Evolutionary conservation across 352 stramenopile species (phyloP), one percentile per base, ranked within the genome.

Genomic region (Peronospora belbahrii): DNA sequence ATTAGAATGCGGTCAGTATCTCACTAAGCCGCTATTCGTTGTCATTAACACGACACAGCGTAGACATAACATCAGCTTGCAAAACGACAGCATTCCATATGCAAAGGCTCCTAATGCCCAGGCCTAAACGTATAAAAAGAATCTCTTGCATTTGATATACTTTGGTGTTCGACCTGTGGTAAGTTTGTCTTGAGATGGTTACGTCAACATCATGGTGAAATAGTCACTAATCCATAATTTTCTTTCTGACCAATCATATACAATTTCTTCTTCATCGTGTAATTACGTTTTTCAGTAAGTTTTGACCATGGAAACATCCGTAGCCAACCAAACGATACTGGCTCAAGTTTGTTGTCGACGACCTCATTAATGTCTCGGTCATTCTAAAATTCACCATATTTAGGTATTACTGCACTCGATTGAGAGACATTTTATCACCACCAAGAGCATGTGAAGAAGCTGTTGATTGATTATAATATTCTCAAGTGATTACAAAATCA

Each of bases 401-500:
- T n/a, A n/a, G n/a, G n/a, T n/a, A n/a, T n/a, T n/a, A n/a, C n/a
- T n/a, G n/a, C n/a, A n/a, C n/a, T n/a, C n/a, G n/a, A n/a, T n/a
- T n/a, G n/a, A n/a, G n/a, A n/a, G n/a, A n/a, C n/a, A n/a, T n/a
- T n/a, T n/a, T n/a, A n/a, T n/a, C n/a, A n/a, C n/a, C n/a, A n/a
- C n/a, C n/a, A n/a, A n/a, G n/a, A n/a, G n/a, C n/a, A n/a, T n/a
- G n/a, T n/a, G n/a, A n/a, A n/a, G n/a, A n/a, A n/a, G n/a, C n/a
- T n/a, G n/a, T n/a, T n/a, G n/a, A n/a, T n/a, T n/a, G n/a, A n/a
- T n/a, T n/a, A n/a, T n/a, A n/a, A n/a, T n/a, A 37, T 51, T 66
- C 70, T 91, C 79, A 91, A 73, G 60, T 92, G 81, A 92, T 92
- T 89, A 78, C 64, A 88, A 56, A 77, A 79, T 83, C 78, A 92